Base-by-base conservation (phyloP, 192 early-diverging fungal genomes). In the Spizellomyces punctatus region DNA sequence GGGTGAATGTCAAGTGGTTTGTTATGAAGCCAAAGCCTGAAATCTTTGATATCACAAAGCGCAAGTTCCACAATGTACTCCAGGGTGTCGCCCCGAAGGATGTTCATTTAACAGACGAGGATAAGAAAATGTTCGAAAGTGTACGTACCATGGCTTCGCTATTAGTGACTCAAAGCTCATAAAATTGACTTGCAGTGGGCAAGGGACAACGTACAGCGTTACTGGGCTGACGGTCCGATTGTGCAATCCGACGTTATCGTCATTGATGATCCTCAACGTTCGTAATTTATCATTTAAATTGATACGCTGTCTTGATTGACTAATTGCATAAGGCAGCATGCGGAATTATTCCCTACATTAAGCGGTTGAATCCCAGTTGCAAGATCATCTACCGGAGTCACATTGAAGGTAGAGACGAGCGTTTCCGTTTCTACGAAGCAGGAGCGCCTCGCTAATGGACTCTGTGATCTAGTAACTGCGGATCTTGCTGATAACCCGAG, bases 31-130 rank as follows among this genome's bases (percentile, higher is more conserved):
- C 93, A 49, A 92, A 91, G 64, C 91, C 91, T 16, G 90, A 91
- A 50, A 88, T 94, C 6, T 94, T 94, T 81, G 88, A 92, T 72
- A 91, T 94, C 49, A 94, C 93, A 55, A 94, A 94, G 79, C 81
- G 91, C 71, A 92, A 93, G 75, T 93, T 94, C 74, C 93, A 94
- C 79, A 94, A 94, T 70, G 89, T 94, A 9, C 80, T 93, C 58
- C 93, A 94, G 81, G 92, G 93, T 61, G 92, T 94, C 17, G 85
- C 88, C n/a, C 27, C 66, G 57, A 71, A 67, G 6, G 71, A 78
- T 22, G 69, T 77, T 8, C 43, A 66, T 1, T 64, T 91, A 42
- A 89, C 85, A 4, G 81, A 88, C 49, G 82, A 88, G 6, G 92
- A 94, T 63, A 92, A 91, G 72, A 64, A 27, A 0, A 21, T 78